phyloP scores from a whole-genome alignment of 208 protist species.

The Leishmania martiniquensis region DNA sequence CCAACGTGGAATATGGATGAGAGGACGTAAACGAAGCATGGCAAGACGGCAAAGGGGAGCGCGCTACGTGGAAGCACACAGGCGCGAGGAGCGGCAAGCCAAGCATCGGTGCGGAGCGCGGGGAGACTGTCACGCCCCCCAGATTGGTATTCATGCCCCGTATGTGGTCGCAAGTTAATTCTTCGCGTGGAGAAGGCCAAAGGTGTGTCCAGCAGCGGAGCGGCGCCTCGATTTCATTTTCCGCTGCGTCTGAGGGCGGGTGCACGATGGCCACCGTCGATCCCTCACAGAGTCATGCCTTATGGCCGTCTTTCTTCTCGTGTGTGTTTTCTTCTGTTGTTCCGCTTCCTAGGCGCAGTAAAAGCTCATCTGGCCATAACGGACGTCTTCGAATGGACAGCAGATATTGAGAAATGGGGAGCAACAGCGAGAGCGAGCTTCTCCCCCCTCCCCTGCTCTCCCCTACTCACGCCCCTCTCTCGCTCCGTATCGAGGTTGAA shows the following conservation, averaged over 20 bases:
- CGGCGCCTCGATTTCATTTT: neutral
- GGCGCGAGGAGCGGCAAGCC: neutral
- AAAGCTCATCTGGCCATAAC: neutral
- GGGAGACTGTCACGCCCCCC: neutral
- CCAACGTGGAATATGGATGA: neutral
- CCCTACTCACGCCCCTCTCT: no score
- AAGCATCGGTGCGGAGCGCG: neutral
- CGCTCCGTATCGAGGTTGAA: neutral
- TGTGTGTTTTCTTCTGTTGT: neutral
- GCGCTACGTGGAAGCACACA: neutral
- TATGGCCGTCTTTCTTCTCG: neutral
- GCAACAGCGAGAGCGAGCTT: neutral
- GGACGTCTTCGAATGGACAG: neutral
- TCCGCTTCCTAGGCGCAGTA: no score
- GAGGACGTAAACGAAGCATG: neutral
- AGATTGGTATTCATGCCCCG: no score
- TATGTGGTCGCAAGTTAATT: neutral
- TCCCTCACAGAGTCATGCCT: neutral
- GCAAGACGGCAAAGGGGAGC: neutral
- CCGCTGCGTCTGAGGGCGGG: neutral
- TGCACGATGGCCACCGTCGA: neutral
- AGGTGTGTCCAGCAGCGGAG: neutral
- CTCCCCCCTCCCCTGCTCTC: neutral
- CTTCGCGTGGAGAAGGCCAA: neutral
- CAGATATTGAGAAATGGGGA: neutral